Evolutionary conservation across 2,329 filamentous ascomycete species (phyloP), one percentile per base, ranked within the genome.

Genomic region (Pseudogymnoascus destructans): DNA sequence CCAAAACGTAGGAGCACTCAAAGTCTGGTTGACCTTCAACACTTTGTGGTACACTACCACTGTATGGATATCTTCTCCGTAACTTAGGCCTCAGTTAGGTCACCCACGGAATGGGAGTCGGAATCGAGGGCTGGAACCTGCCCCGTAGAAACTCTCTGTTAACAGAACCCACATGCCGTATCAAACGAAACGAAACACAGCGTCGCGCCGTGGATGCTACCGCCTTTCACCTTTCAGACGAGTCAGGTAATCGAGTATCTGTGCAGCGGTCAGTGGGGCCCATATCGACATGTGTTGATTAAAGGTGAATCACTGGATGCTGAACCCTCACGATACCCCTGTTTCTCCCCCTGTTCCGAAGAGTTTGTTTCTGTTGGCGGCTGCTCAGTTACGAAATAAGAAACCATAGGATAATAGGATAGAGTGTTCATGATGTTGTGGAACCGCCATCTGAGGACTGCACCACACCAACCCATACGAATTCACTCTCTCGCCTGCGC

Each of bases 141-240:
- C 25, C 46, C 46, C 6, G 46, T 52, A 52, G n/a, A 52, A 52
- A 52, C n/a, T 52, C n/a, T 52, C 19, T 30, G 15, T 52, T 52
- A 11, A 52, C 11, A 30, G 25, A 52, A 52, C 46, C 46, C 25
- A 52, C 25, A 17, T 52, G 25, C 25, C 13, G 46, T 13, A 52
- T 52, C 46, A 52, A 52, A 52, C 46, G 10, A 52, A 52, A 52
- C 46, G 46, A 52, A 52, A 52, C 46, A 52, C n/a, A 52, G 46
- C 46, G 25, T 52, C 46, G 25, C 46, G 46, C 46, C 46, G 46
- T 52, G 25, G 46, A 52, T 52, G 46, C 25, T 5, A 19, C 46
- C n/a, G 9, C 40, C 15, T 52, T 30, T 52, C n/a, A n/a, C n/a
- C n/a, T n/a, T n/a, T n/a, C n/a, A 27, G 46, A 52, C 46, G 46